Percentiles rank a stretch among this genome's conserved stretches.
phyloP scores from a whole-genome alignment of 1,284 basidiomycete genomes.

The Rhodotorula sp. region DNA sequence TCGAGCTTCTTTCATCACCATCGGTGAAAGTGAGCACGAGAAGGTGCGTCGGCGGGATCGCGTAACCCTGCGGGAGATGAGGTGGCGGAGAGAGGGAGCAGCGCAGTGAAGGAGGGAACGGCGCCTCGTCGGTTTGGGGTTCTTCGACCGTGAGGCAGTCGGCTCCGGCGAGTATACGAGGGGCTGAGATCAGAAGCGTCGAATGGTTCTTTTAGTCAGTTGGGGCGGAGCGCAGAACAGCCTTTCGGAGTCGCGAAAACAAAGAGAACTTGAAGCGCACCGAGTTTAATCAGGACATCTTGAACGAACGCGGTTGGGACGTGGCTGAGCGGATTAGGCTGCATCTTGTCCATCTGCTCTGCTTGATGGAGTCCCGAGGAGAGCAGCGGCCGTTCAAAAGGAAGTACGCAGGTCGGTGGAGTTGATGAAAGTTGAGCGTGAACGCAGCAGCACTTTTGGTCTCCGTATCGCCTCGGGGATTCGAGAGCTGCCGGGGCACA shows the following conservation, averaged over 20 bases:
- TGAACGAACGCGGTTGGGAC: slow-evolving; percentile 11
- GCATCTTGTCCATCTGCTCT: neutral
- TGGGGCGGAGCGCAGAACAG: accelerated
- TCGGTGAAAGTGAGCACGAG: slow-evolving; percentile 4
- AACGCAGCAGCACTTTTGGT: too few relatives aligned
- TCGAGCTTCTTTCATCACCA: neutral
- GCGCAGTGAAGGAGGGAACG: neutral
- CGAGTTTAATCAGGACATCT: slow-evolving; percentile 7
- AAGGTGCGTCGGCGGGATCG: slow-evolving; percentile 14
- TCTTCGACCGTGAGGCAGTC: slow-evolving; percentile 2
- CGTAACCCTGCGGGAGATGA: neutral
- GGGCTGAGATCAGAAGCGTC: neutral
- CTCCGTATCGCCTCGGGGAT: too few relatives aligned
- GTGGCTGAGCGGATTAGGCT: neutral
- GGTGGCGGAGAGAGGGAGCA: slow-evolving; percentile 6
- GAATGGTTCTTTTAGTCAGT: neutral
- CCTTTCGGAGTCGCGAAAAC: too few relatives aligned
- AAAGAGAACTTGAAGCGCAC: neutral
- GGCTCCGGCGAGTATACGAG: slow-evolving; percentile 17
- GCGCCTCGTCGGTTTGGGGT: neutral
- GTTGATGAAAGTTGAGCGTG: too few relatives aligned
- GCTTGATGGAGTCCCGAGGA: too few relatives aligned
- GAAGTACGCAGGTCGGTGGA: too few relatives aligned
- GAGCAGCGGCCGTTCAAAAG: too few relatives aligned
- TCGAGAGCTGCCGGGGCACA: too few relatives aligned